These are phyloP conservation scores for Chamaenerion angustifolium DNA, from an alignment of 345 rosid species.

Conservation along the genomic window DNA sequence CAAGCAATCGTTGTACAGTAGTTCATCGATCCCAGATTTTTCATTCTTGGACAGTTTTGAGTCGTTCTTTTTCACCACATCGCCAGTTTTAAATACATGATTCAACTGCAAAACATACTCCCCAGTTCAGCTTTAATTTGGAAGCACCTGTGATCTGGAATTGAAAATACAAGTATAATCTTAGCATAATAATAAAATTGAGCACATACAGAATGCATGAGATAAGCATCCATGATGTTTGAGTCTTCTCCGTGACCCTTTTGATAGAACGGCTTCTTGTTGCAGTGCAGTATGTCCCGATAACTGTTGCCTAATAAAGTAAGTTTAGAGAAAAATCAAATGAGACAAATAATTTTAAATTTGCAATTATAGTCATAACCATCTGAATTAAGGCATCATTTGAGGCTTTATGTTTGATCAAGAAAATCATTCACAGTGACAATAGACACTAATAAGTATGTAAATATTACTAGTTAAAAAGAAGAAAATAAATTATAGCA, in stretches of 20 bases:
- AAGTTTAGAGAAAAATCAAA: neutral
- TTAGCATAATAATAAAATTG: conserved; percentile 3
- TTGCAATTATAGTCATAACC: neutral
- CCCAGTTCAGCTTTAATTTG: conserved; percentile 2
- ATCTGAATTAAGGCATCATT: too few relatives aligned
- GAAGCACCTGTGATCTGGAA: neutral
- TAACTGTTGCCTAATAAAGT: conserved; percentile 48
- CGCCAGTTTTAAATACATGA: conserved; percentile 67
- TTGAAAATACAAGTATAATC: neutral
- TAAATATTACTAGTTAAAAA: too few relatives aligned
- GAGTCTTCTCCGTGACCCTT: conserved; percentile 74
- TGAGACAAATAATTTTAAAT: neutral
- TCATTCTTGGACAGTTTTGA: conserved; percentile 48
- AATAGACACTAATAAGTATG: too few relatives aligned
- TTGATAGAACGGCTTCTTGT: conserved; percentile 77
- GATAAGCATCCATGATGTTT: conserved; percentile 56
- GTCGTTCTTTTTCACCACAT: conserved; percentile 65
- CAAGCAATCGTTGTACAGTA: conserved; percentile 37
- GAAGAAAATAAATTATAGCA: too few relatives aligned
- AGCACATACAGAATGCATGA: conserved; percentile 74
- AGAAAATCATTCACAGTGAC: too few relatives aligned
- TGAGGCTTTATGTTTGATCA: too few relatives aligned
- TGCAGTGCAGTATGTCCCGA: conserved; percentile 64
- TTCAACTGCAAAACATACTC: conserved; percentile 56
- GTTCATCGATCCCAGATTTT: conserved; percentile 23